phyloP scores from a whole-genome alignment of 148 eudicot species.

The Tetragonia tetragonoides region DNA sequence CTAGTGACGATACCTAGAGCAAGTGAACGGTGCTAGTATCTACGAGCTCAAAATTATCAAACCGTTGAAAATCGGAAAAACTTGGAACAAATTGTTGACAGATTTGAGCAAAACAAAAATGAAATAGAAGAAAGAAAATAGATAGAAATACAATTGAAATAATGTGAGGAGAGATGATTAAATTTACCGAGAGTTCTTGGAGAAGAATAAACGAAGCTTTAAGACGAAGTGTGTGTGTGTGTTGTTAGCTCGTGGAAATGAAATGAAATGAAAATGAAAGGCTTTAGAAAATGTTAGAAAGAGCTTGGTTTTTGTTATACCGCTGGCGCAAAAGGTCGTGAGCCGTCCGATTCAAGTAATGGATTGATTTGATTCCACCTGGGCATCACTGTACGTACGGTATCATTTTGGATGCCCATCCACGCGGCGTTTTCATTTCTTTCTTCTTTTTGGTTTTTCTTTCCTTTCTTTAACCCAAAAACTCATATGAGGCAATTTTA shows the following conservation, averaged over 20 bases:
- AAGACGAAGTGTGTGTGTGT: not conserved
- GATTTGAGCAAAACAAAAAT: conserved; percentile 2
- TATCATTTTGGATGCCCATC: too few relatives aligned
- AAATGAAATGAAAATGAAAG: too few relatives aligned
- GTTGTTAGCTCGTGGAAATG: too few relatives aligned
- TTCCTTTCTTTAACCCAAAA: too few relatives aligned
- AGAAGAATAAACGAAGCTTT: not conserved
- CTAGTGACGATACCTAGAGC: not conserved
- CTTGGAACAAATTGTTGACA: not conserved
- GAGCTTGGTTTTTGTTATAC: too few relatives aligned
- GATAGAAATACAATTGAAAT: not conserved
- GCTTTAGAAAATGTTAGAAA: too few relatives aligned
- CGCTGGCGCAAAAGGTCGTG: not conserved
- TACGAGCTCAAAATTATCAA: not conserved
- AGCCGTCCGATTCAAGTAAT: conserved; percentile 8
- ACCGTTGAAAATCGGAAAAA: not conserved
- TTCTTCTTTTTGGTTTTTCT: too few relatives aligned
- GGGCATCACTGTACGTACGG: too few relatives aligned
- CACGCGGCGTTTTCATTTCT: too few relatives aligned
- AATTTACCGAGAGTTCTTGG: not conserved
- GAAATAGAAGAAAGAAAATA: not conserved
- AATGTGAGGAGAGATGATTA: not conserved
- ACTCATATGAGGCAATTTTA: too few relatives aligned
- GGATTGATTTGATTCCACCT: conserved; percentile 13
- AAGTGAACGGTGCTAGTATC: not conserved